A percentile compares a stretch with the other conserved stretches of the same genome.
Conservation (phyloP, 2,329 filamentous ascomycete genomes). For the Paecilomyces dactylethromorphus region DNA sequence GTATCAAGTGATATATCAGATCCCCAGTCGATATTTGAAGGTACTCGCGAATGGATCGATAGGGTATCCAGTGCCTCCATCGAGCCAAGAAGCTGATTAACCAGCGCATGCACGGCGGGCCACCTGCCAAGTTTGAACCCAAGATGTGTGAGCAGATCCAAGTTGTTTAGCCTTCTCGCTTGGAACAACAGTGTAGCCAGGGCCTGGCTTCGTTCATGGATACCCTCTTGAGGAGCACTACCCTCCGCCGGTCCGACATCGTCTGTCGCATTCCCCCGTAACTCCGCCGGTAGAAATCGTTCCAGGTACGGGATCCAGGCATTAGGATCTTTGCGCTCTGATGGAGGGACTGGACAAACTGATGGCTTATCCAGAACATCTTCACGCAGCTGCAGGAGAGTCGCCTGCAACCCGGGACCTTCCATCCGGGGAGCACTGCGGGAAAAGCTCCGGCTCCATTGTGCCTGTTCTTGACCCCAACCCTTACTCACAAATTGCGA, state of each 20-base stretch:
- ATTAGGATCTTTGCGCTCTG: conserved; percentile 16
- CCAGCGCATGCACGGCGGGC: conserved; percentile 32
- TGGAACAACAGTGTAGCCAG: conserved; percentile 25
- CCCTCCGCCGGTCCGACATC: conserved; percentile 1
- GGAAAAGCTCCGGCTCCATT: conserved; percentile 17
- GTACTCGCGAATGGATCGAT: conserved; percentile 10
- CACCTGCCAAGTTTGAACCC: conserved; percentile 34
- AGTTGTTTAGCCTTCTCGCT: conserved; percentile 17
- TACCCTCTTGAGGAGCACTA: conserved; percentile 6
- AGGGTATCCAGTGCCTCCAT: conserved; percentile 18
- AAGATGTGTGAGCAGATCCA: conserved; percentile 34
- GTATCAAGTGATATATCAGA: conserved; percentile 20
- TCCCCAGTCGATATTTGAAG: conserved; percentile 24
- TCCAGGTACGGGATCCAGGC: conserved; percentile 31
- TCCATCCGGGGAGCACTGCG: conserved; percentile 8
- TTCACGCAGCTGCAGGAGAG: conserved; percentile 9
- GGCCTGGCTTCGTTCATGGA: conserved; percentile 18
- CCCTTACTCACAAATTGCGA: conserved; percentile 3
- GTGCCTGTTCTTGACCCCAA: conserved; percentile 5
- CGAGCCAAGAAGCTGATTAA: conserved; percentile 32
- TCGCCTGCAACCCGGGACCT: conserved; percentile 7
- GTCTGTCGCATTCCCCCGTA: conserved; percentile 11
- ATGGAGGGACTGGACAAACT: conserved; percentile 11
- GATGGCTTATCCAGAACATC: conserved; percentile 5
- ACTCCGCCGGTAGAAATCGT: conserved; percentile 21